Percentiles rank a stretch among this genome's conserved stretches.
Evolutionary conservation across 2,329 filamentous ascomycete species (phyloP).

Genomic region (Ophiostoma triangulosporum): DNA sequence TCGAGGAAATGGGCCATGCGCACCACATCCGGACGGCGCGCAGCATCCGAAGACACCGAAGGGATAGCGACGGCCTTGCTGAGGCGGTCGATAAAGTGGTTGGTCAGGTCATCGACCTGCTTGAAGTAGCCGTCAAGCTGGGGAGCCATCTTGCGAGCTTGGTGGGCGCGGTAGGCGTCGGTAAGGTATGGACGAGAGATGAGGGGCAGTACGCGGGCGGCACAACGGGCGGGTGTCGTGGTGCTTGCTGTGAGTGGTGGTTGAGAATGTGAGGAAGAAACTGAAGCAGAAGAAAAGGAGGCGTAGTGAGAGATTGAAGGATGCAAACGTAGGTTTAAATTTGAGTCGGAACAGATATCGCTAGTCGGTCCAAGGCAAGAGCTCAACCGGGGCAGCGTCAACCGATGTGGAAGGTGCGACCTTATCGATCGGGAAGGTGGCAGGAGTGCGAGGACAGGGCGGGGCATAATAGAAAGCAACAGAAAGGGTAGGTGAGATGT

Average conservation of each 20-base stretch:
- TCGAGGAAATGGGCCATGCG: constrained; percentile 92
- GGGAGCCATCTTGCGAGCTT: constrained; percentile 70
- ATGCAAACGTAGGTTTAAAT: not conserved
- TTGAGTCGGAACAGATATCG: not conserved
- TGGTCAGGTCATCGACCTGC: constrained; percentile 70
- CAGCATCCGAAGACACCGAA: constrained; percentile 84
- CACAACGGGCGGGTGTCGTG: not conserved
- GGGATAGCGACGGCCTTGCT: constrained; percentile 90
- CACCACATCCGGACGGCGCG: constrained; percentile 79
- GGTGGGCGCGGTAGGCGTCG: constrained; percentile 39
- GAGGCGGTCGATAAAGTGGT: constrained; percentile 78
- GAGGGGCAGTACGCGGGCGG: not conserved
- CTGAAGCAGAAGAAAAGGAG: not conserved
- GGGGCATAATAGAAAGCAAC: constrained; percentile 10
- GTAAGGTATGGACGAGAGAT: constrained; percentile 35
- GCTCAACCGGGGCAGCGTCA: not conserved
- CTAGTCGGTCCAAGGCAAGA: not conserved
- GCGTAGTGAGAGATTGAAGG: not conserved
- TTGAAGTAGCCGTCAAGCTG: constrained; percentile 87
- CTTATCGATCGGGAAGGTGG: constrained; percentile 13
- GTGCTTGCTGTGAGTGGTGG: not conserved
- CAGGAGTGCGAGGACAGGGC: constrained; percentile 7
- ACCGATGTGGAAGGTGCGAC: constrained; percentile 9
- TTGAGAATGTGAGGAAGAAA: not conserved
- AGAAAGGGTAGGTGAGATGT: too few species aligned